Conservation (phyloP, 108 stramenopile species). For the Schizochytrium sp. region DNA sequence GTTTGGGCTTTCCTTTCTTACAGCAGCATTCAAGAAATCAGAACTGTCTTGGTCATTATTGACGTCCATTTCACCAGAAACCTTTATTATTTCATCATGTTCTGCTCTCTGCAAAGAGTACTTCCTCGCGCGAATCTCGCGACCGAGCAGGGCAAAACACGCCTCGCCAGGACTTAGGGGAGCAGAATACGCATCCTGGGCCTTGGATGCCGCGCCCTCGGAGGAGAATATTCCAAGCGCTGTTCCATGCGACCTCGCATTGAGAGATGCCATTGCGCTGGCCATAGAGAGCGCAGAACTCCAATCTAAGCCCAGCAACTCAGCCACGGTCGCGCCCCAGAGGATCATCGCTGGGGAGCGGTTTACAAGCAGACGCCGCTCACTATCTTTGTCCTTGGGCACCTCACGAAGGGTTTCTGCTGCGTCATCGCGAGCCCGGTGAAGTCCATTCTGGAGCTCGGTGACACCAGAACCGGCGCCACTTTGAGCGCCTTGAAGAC, state of each 20-base stretch:
- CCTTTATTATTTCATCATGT: no score
- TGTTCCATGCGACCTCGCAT: slow-evolving; percentile 28
- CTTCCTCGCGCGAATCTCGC: not conserved
- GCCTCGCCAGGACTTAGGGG: not conserved
- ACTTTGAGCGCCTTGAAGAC: no score
- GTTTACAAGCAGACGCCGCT: not conserved
- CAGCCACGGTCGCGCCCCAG: slow-evolving; percentile 26
- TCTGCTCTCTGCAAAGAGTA: not conserved
- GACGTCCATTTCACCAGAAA: no score
- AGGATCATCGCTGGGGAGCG: slow-evolving; percentile 57
- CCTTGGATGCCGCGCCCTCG: not conserved
- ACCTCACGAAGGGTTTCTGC: not conserved
- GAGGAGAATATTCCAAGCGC: not conserved
- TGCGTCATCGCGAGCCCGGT: not conserved
- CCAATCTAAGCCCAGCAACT: not conserved
- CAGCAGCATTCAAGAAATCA: no score
- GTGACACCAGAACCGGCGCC: not conserved
- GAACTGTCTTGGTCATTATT: no score
- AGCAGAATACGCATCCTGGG: not conserved
- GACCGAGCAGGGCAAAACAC: not conserved
- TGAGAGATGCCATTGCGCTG: slow-evolving; percentile 43
- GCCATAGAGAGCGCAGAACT: slow-evolving; percentile 7
- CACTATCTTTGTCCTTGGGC: not conserved
- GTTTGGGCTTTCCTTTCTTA: no score
- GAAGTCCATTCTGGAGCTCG: not conserved